Base-by-base conservation (phyloP, 768 basidiomycete genomes). In the Cystobasidium ongulense region DNA sequence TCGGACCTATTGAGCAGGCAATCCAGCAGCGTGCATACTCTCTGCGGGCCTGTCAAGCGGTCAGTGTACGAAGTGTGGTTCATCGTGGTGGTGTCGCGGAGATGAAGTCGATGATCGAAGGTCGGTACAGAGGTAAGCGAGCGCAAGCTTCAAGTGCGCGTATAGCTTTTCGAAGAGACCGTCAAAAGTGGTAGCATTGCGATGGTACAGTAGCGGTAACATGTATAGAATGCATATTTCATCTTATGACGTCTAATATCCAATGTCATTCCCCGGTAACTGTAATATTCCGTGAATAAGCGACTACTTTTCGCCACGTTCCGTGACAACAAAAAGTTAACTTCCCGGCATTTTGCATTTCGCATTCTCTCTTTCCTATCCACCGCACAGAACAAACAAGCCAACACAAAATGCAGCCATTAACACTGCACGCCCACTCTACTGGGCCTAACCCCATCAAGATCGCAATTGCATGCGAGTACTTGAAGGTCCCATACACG, bases 31-130 rank as follows among this genome's bases (percentile, higher is more conserved):
- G 15, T 50, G 46, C 35, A 31, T 36, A 64, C 63, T 35, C 41
- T 64, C 63, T 64, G 63, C 5, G 63, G 41, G 1, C 36, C 35
- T 15, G 17, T 64, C 25, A 64, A 25, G 38, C 63, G 63, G 25
- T 64, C 63, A 15, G 36, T 46, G 38, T 64, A 64, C 13, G 63
- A 64, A 21, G 63, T 64, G 63, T 21, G 17, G 63, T 46, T 36
- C 36, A 64, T 38, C 13, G 36, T 36, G 23, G 41, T 13, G 25
- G 11, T 59, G 57, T 59, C 11, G 13, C 13, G 43, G 43, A n/a
- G n/a, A n/a, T n/a, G n/a, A n/a, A n/a, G n/a, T n/a, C n/a, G n/a
- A 11, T 50, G 21, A 7, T 50, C 46, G n/a, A n/a, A 17, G 46
- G n/a, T 50, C 46, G 46, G 46, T 50, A 4, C 46, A n/a, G 15